A percentile compares a stretch with the other conserved stretches of the same genome.
Conservation (phyloP, 768 basidiomycete species). For the Mycena pura region DNA sequence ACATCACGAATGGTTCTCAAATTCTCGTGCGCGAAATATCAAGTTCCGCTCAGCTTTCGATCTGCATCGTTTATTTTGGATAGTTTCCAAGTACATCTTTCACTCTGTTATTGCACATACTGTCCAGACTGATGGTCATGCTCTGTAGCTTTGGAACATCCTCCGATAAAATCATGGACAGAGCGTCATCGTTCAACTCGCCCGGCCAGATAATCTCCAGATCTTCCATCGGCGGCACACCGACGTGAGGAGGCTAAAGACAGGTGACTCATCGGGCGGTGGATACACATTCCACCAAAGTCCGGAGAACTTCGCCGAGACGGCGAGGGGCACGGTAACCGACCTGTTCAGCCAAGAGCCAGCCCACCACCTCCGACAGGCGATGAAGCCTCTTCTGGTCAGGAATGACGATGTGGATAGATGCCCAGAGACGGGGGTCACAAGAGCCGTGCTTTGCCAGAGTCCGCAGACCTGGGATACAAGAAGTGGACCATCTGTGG, state of each 20-base stretch:
- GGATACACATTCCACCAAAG: too few species aligned
- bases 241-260: neutral
- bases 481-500: neutral
- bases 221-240: neutral
- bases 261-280: neutral
- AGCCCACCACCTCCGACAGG: neutral
- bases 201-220: neutral
- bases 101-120: too few species aligned
- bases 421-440: neutral
- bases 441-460: neutral
- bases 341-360: neutral
- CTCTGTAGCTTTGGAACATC: neutral
- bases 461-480: neutral
- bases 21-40: too few species aligned
- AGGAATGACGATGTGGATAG: neutral
- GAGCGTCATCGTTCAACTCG: neutral
- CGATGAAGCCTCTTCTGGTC: neutral
- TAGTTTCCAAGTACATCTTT: too few species aligned
- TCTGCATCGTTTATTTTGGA: too few species aligned
- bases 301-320: neutral
- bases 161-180: neutral
- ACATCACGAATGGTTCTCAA: too few species aligned
- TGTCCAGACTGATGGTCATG: neutral
- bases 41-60: too few species aligned
- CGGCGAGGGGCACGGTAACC: neutral